Base-by-base conservation (phyloP, 2,329 filamentous ascomycete genomes). In the Neofusicoccum laricinum region DNA sequence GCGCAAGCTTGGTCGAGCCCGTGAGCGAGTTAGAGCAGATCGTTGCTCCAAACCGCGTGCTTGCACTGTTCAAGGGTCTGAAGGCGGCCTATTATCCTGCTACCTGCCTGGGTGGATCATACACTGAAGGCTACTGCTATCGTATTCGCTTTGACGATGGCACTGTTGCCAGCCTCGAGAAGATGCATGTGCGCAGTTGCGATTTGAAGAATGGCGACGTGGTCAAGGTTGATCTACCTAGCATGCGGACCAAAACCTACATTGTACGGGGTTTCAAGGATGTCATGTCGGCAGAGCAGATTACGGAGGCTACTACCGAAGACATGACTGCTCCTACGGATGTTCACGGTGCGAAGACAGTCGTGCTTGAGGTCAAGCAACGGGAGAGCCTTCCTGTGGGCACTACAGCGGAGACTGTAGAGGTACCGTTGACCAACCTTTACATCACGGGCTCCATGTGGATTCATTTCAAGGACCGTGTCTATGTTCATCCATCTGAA, bases 51-150 rank as follows among this genome's bases (percentile, higher is more conserved):
- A 83, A 84, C 62, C 80, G 86, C 66, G 80, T 88, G 0, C 80
- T 88, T 66, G 85, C 86, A 7, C 78, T 80, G 32, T 89, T 86
- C 80, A 85, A 81, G 67, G 82, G 83, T 19, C 77, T 77, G n/a
- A 81, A 78, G 53, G 80, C 81, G 61, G 79, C 76, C n/a, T 88
- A 84, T 70, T 87, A 86, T 70, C 85, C 86, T 53, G 86, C 84
- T 8, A 85, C 81, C n/a, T 88, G 82, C 68, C 72, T 87, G 38
- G 83, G 81, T 2, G 75, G 74, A 15, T 75, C 80, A 19, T 72
- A 77, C 49, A 70, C 73, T 2, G 72, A 75, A 11, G 69, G 73
- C 0, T 69, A 69, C 41, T 80, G 79, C 34, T 82, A 83, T 68
- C 72, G 76, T 14, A 69, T 84, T 25, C 76, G 77, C n/a, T 84